Percentiles rank a stretch among this genome's conserved stretches.
Evolutionary conservation across 1,284 basidiomycete species (phyloP).

Genomic region (Austroboletus sp.): DNA sequence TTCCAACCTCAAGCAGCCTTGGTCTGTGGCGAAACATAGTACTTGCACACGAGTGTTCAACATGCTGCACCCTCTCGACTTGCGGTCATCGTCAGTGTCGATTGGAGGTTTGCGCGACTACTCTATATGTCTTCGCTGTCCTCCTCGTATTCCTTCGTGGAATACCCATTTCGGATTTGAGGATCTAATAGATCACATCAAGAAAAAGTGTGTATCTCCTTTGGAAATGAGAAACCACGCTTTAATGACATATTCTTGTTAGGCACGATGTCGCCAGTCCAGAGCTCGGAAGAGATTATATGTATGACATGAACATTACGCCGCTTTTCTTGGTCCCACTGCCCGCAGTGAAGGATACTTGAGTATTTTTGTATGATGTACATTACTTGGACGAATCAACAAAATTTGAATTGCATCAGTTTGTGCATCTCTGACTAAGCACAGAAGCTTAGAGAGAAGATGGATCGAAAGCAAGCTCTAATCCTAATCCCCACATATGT

Average conservation of each 20-base stretch:
- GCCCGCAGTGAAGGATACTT: no score
- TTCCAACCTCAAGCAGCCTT: slow-evolving; percentile 4
- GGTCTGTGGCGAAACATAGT: slow-evolving; percentile 7
- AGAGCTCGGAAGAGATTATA: slow-evolving; percentile 18
- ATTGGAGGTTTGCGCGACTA: slow-evolving; percentile 13
- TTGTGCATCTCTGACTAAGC: slow-evolving; percentile 26
- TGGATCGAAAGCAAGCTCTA: neutral
- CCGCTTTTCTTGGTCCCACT: slow-evolving; percentile 9
- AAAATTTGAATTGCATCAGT: neutral
- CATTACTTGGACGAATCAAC: neutral
- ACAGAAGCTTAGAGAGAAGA: neutral
- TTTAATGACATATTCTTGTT: neutral
- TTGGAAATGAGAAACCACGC: neutral
- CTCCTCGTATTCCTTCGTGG: slow-evolving; percentile 29
- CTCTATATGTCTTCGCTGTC: slow-evolving; percentile 24
- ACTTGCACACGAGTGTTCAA: slow-evolving; percentile 1
- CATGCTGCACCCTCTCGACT: neutral
- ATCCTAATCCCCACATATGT: slow-evolving; percentile 41
- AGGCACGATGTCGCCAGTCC: slow-evolving; percentile 23
- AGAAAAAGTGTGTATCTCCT: slow-evolving; percentile 14
- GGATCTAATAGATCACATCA: slow-evolving; percentile 21
- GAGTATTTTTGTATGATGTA: no score
- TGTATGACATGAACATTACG: slow-evolving; percentile 20
- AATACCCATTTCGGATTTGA: slow-evolving; percentile 17
- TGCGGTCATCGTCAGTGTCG: slow-evolving; percentile 1